A percentile compares a stretch with the other conserved stretches of the same genome.
phyloP scores from a whole-genome alignment of 2,329 filamentous ascomycete genomes.

The Alternaria tenuissima region DNA sequence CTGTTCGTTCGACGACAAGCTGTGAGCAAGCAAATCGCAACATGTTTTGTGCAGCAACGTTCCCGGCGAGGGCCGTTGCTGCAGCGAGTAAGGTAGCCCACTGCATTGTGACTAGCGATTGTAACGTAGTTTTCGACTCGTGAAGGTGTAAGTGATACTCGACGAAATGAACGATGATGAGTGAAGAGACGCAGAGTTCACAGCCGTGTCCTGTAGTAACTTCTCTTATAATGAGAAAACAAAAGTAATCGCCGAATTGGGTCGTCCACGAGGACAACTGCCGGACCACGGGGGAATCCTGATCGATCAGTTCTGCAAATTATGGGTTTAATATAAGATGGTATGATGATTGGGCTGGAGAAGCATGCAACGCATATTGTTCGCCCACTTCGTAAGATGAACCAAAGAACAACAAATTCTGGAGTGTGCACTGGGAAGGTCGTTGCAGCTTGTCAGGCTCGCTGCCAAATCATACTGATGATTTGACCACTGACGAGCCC shows the following conservation, averaged over 20 bases:
- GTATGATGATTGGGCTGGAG: constrained; percentile 36
- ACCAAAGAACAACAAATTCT: constrained; percentile 19
- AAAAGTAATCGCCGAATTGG: constrained; percentile 6
- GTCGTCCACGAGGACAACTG: constrained; percentile 32
- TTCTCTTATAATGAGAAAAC: constrained; percentile 41
- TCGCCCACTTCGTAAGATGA: constrained; percentile 24
- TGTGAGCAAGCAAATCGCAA: constrained; percentile 48
- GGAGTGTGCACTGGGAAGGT: constrained; percentile 16
- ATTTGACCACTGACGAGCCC: constrained; percentile 6
- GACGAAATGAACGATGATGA: constrained; percentile 19
- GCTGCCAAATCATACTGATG: constrained; percentile 16
- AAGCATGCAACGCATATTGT: constrained; percentile 30
- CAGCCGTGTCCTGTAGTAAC: constrained; percentile 27
- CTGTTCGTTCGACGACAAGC: constrained; percentile 45
- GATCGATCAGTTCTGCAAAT: constrained; percentile 32
- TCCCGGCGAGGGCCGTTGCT: constrained; percentile 31
- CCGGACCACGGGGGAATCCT: constrained; percentile 34
- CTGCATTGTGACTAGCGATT: constrained; percentile 33
- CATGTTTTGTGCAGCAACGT: constrained; percentile 42
- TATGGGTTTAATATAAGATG: constrained; percentile 42
- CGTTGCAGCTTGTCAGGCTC: constrained; percentile 23
- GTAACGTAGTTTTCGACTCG: constrained; percentile 1
- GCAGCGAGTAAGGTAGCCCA: constrained; percentile 38
- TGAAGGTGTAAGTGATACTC: not conserved
- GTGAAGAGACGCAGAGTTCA: constrained; percentile 22